phyloP scores from a whole-genome alignment of 2,329 filamentous ascomycete genomes.

The Cytospora piceicola region DNA sequence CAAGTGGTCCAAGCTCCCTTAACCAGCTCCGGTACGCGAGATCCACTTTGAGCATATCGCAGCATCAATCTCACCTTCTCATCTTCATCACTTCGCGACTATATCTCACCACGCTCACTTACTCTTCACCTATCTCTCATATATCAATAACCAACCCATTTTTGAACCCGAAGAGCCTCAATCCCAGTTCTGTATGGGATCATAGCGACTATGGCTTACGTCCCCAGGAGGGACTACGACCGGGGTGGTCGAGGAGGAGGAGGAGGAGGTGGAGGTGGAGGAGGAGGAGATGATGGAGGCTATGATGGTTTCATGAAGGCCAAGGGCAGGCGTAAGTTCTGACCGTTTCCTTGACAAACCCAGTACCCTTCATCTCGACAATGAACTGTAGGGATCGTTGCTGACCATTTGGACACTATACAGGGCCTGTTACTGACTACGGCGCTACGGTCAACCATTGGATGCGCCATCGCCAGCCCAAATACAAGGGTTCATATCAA shows the following conservation, averaged over 20 bases:
- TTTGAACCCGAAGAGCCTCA: neutral
- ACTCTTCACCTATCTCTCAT: neutral
- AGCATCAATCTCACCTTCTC: neutral
- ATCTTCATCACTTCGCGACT: neutral
- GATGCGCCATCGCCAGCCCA: constrained; percentile 80
- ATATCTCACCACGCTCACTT: neutral
- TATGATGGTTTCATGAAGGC: constrained; percentile 42
- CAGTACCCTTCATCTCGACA: constrained; percentile 17
- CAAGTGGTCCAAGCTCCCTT: neutral
- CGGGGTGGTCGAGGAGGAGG: constrained; percentile 38
- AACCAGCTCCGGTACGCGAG: neutral
- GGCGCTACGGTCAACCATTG: constrained; percentile 87
- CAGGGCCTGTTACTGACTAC: constrained; percentile 92
- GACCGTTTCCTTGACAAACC: neutral
- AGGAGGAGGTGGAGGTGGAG: constrained; percentile 22
- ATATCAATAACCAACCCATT: neutral
- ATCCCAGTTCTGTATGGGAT: constrained; percentile 21
- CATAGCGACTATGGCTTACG: constrained; percentile 53
- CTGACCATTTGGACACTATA: constrained; percentile 19
- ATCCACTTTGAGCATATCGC: constrained; percentile 2
- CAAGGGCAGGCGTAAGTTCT: constrained; percentile 55
- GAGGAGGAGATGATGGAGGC: constrained; percentile 27
- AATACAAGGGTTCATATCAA: constrained; percentile 71
- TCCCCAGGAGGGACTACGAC: constrained; percentile 54
- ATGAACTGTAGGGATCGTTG: constrained; percentile 13